Conservation (phyloP, 2,329 filamentous ascomycete species). For the Aureobasidium sp. region DNA sequence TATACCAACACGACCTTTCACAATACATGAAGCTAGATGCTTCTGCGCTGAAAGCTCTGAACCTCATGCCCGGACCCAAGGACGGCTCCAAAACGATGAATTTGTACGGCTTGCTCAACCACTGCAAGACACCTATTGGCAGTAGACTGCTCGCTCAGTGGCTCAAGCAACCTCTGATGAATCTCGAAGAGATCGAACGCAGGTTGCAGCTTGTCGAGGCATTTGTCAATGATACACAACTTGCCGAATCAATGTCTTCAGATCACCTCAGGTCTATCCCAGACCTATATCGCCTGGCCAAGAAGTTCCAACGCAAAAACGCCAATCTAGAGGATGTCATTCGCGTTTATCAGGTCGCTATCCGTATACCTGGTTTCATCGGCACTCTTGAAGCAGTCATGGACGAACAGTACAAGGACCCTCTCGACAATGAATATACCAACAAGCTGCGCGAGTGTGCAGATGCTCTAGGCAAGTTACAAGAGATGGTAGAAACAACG, state of each 20-base stretch:
- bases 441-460: conserved; percentile 67
- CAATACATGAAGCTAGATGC: conserved; percentile 99
- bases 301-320: conserved; percentile 86
- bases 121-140: conserved; percentile 94
- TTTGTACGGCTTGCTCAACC: conserved; percentile 84
- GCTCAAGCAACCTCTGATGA: conserved; percentile 97
- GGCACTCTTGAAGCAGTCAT: conserved; percentile 86
- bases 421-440: conserved; percentile 81
- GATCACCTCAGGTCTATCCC: conserved; percentile 89
- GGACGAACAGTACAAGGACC: conserved; percentile 86
- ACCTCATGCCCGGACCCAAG: conserved; percentile 90
- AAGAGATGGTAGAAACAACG: conserved; percentile 98
- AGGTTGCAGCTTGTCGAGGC: conserved; percentile 92
- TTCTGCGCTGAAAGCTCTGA: conserved; percentile 85
- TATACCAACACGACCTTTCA: conserved; percentile 93
- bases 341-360: conserved; percentile 87
- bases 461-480: conserved; percentile 73
- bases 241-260: conserved; percentile 94
- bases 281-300: conserved; percentile 86
- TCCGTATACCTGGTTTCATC: conserved; percentile 83
- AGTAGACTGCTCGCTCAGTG: conserved; percentile 87
- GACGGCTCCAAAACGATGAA: conserved; percentile 99
- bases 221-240: conserved; percentile 85
- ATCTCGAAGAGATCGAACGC: conserved; percentile 76
- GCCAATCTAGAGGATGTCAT: conserved; percentile 95